Evolutionary conservation across 805 yeast species (phyloP).

Genomic region (Candida coquimbonensis): DNA sequence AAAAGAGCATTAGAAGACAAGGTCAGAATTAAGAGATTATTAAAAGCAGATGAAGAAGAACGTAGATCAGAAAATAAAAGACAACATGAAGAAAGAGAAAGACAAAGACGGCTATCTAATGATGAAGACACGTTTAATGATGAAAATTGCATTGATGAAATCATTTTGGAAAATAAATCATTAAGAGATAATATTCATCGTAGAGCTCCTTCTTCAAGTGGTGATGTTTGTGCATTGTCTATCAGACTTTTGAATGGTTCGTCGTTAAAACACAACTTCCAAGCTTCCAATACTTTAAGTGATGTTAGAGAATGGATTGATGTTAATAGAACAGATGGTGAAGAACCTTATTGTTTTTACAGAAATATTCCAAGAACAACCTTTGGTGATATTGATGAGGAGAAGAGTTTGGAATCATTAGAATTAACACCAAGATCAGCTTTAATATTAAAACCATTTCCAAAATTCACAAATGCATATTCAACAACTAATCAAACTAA

Average conservation of each 20-base stretch:
- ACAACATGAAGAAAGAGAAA: conserved; percentile 12
- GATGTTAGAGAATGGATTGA: conserved; percentile 61
- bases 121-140: conserved; percentile 23
- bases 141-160: conserved; percentile 19
- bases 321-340: conserved; percentile 39
- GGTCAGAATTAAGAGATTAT: conserved; percentile 44
- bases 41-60: conserved; percentile 48
- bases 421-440: conserved; percentile 69
- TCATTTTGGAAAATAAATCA: conserved; percentile 14
- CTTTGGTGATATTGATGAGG: conserved; percentile 58
- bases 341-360: conserved; percentile 38
- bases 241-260: conserved; percentile 65
- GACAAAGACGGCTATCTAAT: conserved; percentile 16
- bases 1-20: conserved; percentile 41
- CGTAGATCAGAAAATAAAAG: conserved; percentile 24
- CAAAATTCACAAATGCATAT: conserved; percentile 24
- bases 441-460: conserved; percentile 60
- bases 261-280: conserved; percentile 45
- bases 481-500: conserved; percentile 8
- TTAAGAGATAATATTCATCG: conserved; percentile 16
- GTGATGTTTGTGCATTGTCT: conserved; percentile 36
- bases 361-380: conserved; percentile 54
- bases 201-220: conserved; percentile 6
- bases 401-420: conserved; percentile 42
- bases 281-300: conserved; percentile 36